Conservation (phyloP, 257 asterid species). For the Ocimum tenuiflorum region DNA sequence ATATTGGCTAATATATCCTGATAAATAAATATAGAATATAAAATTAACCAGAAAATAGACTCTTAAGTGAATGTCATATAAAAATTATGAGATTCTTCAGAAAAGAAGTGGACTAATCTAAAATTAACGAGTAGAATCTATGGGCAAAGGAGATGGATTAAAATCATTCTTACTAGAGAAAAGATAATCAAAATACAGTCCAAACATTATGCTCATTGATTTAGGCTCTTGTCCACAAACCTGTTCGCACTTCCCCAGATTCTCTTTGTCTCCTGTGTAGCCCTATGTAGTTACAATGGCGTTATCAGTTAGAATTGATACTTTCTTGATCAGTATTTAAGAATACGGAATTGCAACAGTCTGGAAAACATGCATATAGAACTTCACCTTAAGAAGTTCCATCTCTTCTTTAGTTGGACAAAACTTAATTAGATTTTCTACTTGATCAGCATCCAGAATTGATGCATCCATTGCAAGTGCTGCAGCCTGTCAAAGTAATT, state of each 20-base stretch:
- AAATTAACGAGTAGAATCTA: background rate
- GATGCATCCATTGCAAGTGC: slow-evolving; percentile 96
- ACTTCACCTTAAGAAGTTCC: slow-evolving; percentile 90
- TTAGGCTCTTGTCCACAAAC: slow-evolving; percentile 34
- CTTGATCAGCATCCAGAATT: slow-evolving; percentile 96
- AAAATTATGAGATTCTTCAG: background rate
- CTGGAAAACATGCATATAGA: slow-evolving; percentile 14
- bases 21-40: background rate
- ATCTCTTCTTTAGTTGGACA: slow-evolving; percentile 99
- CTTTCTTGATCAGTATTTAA: slow-evolving; percentile 12
- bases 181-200: slow-evolving; percentile 3
- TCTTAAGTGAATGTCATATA: background rate
- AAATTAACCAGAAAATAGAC: background rate
- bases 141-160: background rate
- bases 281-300: slow-evolving; percentile 38
- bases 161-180: background rate
- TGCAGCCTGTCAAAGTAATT: slow-evolving; percentile 63
- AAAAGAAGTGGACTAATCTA: background rate
- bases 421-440: slow-evolving; percentile 88
- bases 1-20: background rate
- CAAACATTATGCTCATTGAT: background rate
- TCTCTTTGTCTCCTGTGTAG: slow-evolving; percentile 81
- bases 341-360: background rate
- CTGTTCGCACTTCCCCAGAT: slow-evolving; percentile 96
- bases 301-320: slow-evolving; percentile 15